phyloP scores from a whole-genome alignment of 2,329 filamentous ascomycete species.

The Tolypocladium inflatum region DNA sequence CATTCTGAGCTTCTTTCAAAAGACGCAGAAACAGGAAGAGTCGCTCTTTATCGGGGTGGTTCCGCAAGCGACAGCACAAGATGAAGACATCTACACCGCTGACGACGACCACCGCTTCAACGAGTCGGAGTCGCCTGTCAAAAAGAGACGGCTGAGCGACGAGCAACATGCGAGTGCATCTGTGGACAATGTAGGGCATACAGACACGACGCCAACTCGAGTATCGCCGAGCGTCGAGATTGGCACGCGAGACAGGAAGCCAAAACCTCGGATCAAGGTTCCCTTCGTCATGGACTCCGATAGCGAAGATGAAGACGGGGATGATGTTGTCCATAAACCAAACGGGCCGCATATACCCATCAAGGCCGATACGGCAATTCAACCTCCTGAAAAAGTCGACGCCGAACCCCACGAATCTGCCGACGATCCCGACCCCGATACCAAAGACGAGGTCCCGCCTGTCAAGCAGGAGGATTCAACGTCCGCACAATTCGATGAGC shows the following conservation, averaged over 20 bases:
- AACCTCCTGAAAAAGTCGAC: not conserved
- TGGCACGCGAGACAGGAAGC: conserved; percentile 7
- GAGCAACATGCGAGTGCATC: conserved; percentile 4
- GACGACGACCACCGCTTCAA: conserved; percentile 19
- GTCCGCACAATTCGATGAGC: conserved; percentile 22
- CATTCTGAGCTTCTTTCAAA: conserved; percentile 69
- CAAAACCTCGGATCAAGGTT: conserved; percentile 15
- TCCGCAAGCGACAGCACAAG: conserved; percentile 7
- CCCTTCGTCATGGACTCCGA: conserved; percentile 67
- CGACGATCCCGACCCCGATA: not conserved
- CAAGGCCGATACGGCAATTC: not conserved
- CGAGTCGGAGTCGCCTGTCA: conserved; percentile 22
- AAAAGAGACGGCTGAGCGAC: conserved; percentile 18
- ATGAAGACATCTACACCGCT: conserved; percentile 18
- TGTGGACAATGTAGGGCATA: not conserved
- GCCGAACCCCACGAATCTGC: not conserved
- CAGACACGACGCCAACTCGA: not conserved
- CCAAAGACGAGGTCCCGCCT: not conserved
- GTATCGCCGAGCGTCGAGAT: conserved; percentile 18
- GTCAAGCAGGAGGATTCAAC: conserved; percentile 15
- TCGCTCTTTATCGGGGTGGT: conserved; percentile 42
- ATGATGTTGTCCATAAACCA: not conserved
- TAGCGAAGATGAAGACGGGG: conserved; percentile 29
- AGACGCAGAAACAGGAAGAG: conserved; percentile 49
- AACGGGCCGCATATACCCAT: not conserved